A percentile compares a stretch with the other conserved stretches of the same genome.
Conservation (phyloP, 805 yeast species). For the Tetrapisispora arboricola region DNA sequence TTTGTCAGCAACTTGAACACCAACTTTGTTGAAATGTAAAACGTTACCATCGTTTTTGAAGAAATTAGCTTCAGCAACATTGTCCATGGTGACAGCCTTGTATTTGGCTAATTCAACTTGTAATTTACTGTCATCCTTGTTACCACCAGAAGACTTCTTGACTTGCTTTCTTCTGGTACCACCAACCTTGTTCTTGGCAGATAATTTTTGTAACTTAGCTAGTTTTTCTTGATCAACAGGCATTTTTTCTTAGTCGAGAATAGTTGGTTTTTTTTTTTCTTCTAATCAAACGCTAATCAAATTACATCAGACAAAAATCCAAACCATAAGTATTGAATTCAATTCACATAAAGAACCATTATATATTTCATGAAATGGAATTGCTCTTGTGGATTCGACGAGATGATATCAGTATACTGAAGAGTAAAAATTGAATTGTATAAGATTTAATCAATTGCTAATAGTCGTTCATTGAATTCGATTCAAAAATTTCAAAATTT, state of each 20-base stretch:
- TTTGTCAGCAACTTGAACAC: constrained; percentile 86
- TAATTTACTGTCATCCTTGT: constrained; percentile 83
- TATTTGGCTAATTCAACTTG: constrained; percentile 84
- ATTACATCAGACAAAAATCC: no score
- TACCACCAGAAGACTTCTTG: constrained; percentile 51
- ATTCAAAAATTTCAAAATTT: no score
- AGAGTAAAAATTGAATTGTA: no score
- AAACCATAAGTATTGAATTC: no score
- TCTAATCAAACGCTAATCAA: no score
- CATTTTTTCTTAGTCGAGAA: constrained; percentile 32
- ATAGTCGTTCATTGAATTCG: no score
- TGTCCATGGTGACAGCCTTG: constrained; percentile 79
- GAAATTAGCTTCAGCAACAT: constrained; percentile 94
- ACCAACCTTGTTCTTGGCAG: constrained; percentile 73
- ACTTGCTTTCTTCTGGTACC: constrained; percentile 85
- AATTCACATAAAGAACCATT: no score
- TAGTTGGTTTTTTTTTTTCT: no score
- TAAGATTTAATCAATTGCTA: no score
- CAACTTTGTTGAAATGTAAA: constrained; percentile 90
- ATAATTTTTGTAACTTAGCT: constrained; percentile 76
- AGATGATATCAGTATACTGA: no score
- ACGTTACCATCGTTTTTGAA: constrained; percentile 94
- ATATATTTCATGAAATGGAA: no score
- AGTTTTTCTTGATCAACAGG: constrained; percentile 90
- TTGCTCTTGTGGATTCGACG: no score